Conservation (phyloP, 768 basidiomycete genomes). For the Suillus sp. region DNA sequence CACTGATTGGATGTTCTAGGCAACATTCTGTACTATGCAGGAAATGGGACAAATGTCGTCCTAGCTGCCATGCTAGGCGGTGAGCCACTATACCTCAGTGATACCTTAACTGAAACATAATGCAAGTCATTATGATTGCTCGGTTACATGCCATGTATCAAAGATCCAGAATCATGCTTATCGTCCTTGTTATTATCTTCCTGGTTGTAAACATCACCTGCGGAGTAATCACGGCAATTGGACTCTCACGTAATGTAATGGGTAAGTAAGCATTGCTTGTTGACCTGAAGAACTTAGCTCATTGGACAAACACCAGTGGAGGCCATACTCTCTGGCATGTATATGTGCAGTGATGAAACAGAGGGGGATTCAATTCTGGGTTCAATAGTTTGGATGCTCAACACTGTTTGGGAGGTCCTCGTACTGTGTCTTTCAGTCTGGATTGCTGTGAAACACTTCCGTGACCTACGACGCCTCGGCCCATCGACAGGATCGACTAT, state of each 20-base stretch:
- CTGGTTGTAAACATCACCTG: neutral
- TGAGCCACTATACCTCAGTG: neutral
- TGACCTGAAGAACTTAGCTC: neutral
- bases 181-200: neutral
- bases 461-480: too few relatives aligned
- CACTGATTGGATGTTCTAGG: neutral
- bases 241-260: neutral
- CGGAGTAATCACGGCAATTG: neutral
- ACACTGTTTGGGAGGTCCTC: too few relatives aligned
- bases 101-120: neutral
- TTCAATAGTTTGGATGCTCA: too few relatives aligned
- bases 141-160: constrained; percentile 4
- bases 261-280: neutral
- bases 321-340: neutral
- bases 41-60: neutral
- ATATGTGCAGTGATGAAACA: neutral
- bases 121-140: neutral
- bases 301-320: neutral
- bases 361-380: too few relatives aligned
- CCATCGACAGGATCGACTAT: too few relatives aligned
- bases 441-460: too few relatives aligned
- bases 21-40: too few relatives aligned
- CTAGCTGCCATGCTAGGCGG: neutral
- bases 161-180: too few relatives aligned
- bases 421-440: too few relatives aligned